phyloP scores from a whole-genome alignment of 495 filamentous ascomycete genomes.

The Echria macrotheca region DNA sequence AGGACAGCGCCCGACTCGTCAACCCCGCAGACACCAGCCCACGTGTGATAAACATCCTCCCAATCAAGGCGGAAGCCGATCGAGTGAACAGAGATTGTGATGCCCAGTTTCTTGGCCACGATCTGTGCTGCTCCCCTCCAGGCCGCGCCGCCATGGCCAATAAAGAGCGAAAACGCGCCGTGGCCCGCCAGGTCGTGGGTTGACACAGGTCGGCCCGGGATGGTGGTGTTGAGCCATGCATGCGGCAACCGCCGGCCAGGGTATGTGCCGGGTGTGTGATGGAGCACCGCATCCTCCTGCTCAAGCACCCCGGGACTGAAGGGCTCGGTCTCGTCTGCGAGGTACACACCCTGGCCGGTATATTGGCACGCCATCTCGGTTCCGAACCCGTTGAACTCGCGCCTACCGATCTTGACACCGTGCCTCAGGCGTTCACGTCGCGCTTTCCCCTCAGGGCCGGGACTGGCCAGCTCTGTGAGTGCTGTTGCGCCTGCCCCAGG shows the following conservation, averaged over 20 bases:
- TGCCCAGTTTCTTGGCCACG: constrained; percentile 15
- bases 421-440: constrained; percentile 19
- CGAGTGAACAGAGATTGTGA: constrained; percentile 28
- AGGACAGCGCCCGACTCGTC: constrained; percentile 36
- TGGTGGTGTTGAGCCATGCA: constrained; percentile 32
- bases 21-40: constrained; percentile 30
- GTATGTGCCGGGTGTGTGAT: constrained; percentile 24
- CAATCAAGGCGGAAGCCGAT: constrained; percentile 37
- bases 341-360: constrained; percentile 22
- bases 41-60: constrained; percentile 35
- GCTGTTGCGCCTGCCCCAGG: constrained; percentile 15
- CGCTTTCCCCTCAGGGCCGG: constrained; percentile 21
- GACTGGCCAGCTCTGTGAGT: constrained; percentile 25
- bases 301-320: constrained; percentile 4
- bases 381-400: constrained; percentile 35
- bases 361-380: constrained; percentile 40
- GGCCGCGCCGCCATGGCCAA: constrained; percentile 30
- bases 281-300: constrained; percentile 18
- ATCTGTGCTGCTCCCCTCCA: constrained; percentile 28
- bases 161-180: constrained; percentile 31
- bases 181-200: constrained; percentile 36
- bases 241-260: constrained; percentile 37
- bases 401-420: constrained; percentile 26
- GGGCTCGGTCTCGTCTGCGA: constrained; percentile 16
- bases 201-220: constrained; percentile 22